A percentile compares a stretch with the other conserved stretches of the same genome.
These are phyloP conservation scores for Aspergillus sp. DNA, from an alignment of 2,329 filamentous ascomycete species.

Conservation along the genomic window DNA sequence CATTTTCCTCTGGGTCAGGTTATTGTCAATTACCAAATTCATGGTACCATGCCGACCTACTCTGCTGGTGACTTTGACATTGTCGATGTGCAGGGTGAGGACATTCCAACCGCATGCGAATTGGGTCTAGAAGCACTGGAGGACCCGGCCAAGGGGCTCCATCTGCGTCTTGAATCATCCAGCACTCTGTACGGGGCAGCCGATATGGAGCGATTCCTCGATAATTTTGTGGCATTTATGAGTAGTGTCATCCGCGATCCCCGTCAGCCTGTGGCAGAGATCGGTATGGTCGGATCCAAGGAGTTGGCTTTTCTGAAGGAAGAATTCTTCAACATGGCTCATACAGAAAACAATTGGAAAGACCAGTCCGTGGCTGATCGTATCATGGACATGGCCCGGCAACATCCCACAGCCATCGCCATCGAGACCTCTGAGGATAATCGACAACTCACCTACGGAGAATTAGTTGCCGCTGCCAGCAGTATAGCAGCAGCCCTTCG, in stretches of 20 bases:
- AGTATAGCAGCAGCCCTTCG: background rate
- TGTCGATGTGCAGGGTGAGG: background rate
- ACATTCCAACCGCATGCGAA: constrained; percentile 2
- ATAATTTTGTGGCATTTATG: constrained; percentile 3
- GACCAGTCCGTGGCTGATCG: background rate
- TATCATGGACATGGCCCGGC: background rate
- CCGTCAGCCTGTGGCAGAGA: background rate
- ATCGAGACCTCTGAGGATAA: background rate
- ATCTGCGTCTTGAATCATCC: constrained; percentile 1
- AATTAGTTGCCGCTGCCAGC: background rate
- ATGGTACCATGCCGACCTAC: background rate
- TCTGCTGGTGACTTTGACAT: background rate
- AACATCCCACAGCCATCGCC: background rate
- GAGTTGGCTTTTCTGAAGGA: background rate
- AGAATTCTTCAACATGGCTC: background rate
- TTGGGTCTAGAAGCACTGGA: constrained; percentile 1
- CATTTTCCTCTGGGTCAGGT: constrained; percentile 5
- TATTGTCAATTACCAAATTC: constrained; percentile 2
- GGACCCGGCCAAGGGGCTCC: background rate
- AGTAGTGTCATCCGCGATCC: background rate
- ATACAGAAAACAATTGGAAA: background rate
- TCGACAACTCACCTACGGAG: background rate
- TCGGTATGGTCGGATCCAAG: background rate
- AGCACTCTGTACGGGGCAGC: background rate
- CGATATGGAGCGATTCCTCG: constrained; percentile 2